Conservation (phyloP, 2,329 filamentous ascomycete species). For the Nemania sp. region DNA sequence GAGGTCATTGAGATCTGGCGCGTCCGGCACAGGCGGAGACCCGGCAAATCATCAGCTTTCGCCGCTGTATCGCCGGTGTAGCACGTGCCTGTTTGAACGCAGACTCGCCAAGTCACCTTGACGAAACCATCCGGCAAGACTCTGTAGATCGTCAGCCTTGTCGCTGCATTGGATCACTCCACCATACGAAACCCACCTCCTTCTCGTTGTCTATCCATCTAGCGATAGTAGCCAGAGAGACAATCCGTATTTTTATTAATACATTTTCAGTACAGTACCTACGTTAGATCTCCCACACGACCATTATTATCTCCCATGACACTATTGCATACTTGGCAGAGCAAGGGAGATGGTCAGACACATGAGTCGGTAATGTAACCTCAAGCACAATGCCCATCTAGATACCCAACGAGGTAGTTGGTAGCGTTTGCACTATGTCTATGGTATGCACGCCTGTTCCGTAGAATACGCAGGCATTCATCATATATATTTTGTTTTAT, state of each 20-base stretch:
- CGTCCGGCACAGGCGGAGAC: neutral
- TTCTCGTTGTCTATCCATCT: neutral
- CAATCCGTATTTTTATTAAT: no score
- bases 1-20: constrained; percentile 3
- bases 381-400: neutral
- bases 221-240: no score
- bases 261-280: no score
- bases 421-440: constrained; percentile 12
- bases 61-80: constrained; percentile 5
- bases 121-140: constrained; percentile 4
- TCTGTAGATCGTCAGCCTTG: constrained; percentile 24
- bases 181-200: neutral
- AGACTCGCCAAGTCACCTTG: constrained; percentile 24
- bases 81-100: constrained; percentile 16
- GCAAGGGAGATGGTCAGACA: neutral
- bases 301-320: neutral
- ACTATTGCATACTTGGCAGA: constrained; percentile 7
- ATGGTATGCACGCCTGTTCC: neutral
- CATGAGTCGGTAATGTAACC: constrained; percentile 6
- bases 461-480: neutral
- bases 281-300: neutral
- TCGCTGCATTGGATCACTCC: neutral
- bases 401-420: neutral
- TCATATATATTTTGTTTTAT: neutral
- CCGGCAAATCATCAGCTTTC: neutral